Evolutionary conservation across 106 monocot genomes (phyloP).

Genomic region (Dioscorea zingiberensis): DNA sequence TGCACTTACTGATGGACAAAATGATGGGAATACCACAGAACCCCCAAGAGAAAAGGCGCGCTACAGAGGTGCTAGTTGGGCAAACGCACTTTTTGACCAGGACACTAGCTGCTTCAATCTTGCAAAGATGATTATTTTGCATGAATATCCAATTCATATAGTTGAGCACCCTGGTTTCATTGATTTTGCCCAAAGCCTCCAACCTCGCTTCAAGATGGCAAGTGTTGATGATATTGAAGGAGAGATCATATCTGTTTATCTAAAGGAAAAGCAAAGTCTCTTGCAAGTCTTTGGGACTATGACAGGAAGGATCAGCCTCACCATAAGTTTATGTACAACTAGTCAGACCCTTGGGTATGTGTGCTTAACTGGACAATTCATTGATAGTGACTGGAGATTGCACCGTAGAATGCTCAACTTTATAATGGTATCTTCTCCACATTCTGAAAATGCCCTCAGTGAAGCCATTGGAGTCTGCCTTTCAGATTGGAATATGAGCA

Average conservation of each 20-base stretch:
- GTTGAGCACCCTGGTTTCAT: slow-evolving; percentile 67
- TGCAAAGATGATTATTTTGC: slow-evolving; percentile 89
- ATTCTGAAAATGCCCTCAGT: slow-evolving; percentile 84
- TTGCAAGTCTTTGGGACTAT: slow-evolving; percentile 35
- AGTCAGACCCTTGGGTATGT: slow-evolving; percentile 90
- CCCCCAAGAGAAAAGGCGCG: slow-evolving; percentile 57
- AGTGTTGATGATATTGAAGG: slow-evolving; percentile 42
- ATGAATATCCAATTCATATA: slow-evolving; percentile 84
- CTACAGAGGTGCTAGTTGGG: slow-evolving; percentile 34
- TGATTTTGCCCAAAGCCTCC: slow-evolving; percentile 61
- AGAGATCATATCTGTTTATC: slow-evolving; percentile 58
- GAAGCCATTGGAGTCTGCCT: slow-evolving; percentile 71
- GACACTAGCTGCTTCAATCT: slow-evolving; percentile 51
- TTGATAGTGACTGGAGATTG: slow-evolving; percentile 71
- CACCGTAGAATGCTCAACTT: slow-evolving; percentile 78
- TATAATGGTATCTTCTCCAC: slow-evolving; percentile 80
- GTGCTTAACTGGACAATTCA: slow-evolving; percentile 67
- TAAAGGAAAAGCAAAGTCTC: slow-evolving; percentile 60
- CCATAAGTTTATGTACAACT: slow-evolving; percentile 72
- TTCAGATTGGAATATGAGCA: slow-evolving; percentile 77
- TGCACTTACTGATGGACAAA: slow-evolving; percentile 36
- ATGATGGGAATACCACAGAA: slow-evolving; percentile 32
- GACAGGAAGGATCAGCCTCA: slow-evolving; percentile 72
- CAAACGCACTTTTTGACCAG: slow-evolving; percentile 54
- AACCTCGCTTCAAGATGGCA: slow-evolving; percentile 70